Percentiles rank a stretch among this genome's conserved stretches.
phyloP scores from a whole-genome alignment of 2,329 filamentous ascomycete genomes.

The Fusarium armeniacum region DNA sequence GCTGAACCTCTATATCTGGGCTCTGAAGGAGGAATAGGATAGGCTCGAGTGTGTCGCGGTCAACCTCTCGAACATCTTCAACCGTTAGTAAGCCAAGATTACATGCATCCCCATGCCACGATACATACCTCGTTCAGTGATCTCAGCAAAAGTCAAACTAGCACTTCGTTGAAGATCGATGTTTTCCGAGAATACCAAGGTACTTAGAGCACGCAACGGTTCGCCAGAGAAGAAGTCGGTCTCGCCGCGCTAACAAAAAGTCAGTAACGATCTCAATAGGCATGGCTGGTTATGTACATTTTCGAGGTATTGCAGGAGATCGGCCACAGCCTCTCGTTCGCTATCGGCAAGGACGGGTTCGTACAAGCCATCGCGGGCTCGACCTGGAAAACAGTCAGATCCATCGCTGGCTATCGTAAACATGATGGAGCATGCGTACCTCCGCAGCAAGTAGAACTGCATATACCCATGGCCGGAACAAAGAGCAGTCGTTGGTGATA shows the following conservation, averaged over 20 bases:
- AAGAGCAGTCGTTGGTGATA: constrained; percentile 37
- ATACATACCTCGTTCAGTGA: constrained; percentile 92
- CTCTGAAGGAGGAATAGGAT: constrained; percentile 96
- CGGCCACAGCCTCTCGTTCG: constrained; percentile 96
- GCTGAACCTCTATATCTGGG: constrained; percentile 95
- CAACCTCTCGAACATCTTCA: constrained; percentile 94
- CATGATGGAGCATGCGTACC: constrained; percentile 48
- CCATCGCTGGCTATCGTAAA: constrained; percentile 15
- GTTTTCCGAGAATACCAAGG: constrained; percentile 97
- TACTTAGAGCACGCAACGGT: constrained; percentile 92
- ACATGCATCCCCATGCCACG: neutral
- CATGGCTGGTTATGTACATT: constrained; percentile 74
- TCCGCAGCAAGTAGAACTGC: constrained; percentile 72
- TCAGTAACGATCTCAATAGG: constrained; percentile 49
- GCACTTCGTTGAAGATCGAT: constrained; percentile 97
- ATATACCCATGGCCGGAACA: constrained; percentile 69
- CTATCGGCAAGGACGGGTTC: constrained; percentile 93
- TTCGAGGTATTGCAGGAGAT: constrained; percentile 94
- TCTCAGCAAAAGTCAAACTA: constrained; percentile 98
- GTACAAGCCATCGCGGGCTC: constrained; percentile 84
- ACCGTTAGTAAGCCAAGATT: constrained; percentile 29
- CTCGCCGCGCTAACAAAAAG: constrained; percentile 79
- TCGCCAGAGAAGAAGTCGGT: constrained; percentile 99
- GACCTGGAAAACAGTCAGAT: constrained; percentile 64
- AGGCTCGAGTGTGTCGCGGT: constrained; percentile 93